Base-by-base conservation (phyloP, 2,329 filamentous ascomycete genomes). In the Ophiostoma tasmaniense region DNA sequence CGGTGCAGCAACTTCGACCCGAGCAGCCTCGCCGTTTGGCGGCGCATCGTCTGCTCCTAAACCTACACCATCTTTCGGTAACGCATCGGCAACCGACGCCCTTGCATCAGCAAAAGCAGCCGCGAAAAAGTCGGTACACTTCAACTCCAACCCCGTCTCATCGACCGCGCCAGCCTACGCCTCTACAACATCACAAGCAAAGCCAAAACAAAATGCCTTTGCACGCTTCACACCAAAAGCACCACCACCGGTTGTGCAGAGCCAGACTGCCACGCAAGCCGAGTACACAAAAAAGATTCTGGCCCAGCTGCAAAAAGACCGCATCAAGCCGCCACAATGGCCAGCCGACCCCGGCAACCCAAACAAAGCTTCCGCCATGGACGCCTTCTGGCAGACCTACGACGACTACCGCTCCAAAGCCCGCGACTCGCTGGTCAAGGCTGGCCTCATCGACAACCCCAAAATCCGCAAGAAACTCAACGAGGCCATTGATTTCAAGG, bases 401-500 rank as follows among this genome's bases (percentile, higher is more conserved):
- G 87, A 86, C 71, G 78, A 77, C 13, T 89, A 89, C 72, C 82
- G 87, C 68, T 80, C 80, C 68, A 83, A 81, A 71, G 86, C 84
- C 8, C 84, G 87, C 66, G 79, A 80, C 17, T 85, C 84, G 3
- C 77, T 90, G 59, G 86, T 87, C 69, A 84, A 82, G 71, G 85
- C 83, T 17, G 84, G 84, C 13, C 78, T 89, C 8, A 86, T 90
- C 69, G 88, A 90, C 75, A 86, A 90, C 72, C 87, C 87, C 2
- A 84, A 88, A 39, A 85, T 87, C 73, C 84, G 84, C 68, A 87
- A 87, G 74, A 83, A 81, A 22, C 80, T 90, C 8, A 82, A 85
- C 70, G 84, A 90, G 74, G 88, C 88, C 7, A 85, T 90, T 65
- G 83, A 85, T 59, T 90, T 90, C 74, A 87, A 87, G 75, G 88